These are phyloP conservation scores for Ascosphaera aggregata DNA, from an alignment of 2,329 filamentous ascomycete genomes.

Conservation along the genomic window DNA sequence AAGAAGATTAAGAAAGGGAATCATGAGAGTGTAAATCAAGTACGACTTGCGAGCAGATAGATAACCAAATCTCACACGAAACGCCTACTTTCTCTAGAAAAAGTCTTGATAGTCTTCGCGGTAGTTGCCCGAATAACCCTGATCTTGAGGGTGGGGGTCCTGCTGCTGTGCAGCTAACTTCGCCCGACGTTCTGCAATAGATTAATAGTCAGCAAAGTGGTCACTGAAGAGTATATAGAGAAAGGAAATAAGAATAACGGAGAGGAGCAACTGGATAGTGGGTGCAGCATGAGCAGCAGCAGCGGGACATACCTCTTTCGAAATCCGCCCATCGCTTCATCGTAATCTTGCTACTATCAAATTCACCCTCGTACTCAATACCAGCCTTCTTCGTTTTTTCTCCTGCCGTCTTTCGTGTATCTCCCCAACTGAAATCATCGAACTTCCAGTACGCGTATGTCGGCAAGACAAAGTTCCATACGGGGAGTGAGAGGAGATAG, in stretches of 20 bases:
- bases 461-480: conserved; percentile 95
- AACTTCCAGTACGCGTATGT: conserved; percentile 98
- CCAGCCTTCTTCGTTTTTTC: conserved; percentile 74
- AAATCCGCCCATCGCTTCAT: conserved; percentile 99
- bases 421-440: conserved; percentile 98
- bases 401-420: conserved; percentile 83
- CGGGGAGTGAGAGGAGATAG: conserved; percentile 73
- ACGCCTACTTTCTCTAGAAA: conserved; percentile 4
- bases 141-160: conserved; percentile 8
- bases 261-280: background rate
- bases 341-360: conserved; percentile 95
- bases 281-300: no score
- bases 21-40: no score
- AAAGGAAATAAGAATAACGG: background rate
- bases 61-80: background rate
- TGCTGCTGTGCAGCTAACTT: conserved; percentile 9
- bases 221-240: no score
- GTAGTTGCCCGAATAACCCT: conserved; percentile 11
- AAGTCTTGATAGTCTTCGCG: conserved; percentile 18
- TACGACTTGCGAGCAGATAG: no score
- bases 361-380: conserved; percentile 78
- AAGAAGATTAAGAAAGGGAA: no score
- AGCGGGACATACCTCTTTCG: conserved; percentile 42
- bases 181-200: conserved; percentile 10
- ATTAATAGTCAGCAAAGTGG: conserved; percentile 1